Evolutionary conservation across 2,329 filamentous ascomycete species (phyloP).

Genomic region (Penicillium frequentans): DNA sequence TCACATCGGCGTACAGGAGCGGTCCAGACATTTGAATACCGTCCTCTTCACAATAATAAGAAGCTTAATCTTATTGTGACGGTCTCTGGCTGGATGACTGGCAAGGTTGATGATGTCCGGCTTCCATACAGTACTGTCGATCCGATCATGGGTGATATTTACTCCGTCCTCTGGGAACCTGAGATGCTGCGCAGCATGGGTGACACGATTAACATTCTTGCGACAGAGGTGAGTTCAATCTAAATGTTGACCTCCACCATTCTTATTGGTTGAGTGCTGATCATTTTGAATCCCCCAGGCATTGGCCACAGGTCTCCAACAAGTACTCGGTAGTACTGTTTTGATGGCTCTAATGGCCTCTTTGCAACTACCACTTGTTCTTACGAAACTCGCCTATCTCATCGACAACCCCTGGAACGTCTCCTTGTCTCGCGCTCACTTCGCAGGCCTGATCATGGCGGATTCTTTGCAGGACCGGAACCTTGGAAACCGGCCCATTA

Average conservation of each 20-base stretch:
- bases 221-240: conserved; percentile 72
- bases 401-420: conserved; percentile 99
- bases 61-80: conserved; percentile 93
- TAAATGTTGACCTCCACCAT: no score
- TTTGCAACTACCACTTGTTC: conserved; percentile 83
- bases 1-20: conserved; percentile 85
- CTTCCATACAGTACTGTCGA: conserved; percentile 95
- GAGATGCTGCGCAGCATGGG: conserved; percentile 98
- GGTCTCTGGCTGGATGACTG: conserved; percentile 96
- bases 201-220: conserved; percentile 96
- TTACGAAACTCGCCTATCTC: conserved; percentile 91
- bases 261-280: conserved; percentile 23
- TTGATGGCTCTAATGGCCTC: conserved; percentile 88
- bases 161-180: conserved; percentile 95
- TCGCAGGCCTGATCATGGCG: conserved; percentile 86
- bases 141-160: conserved; percentile 96
- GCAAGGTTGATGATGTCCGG: conserved; percentile 94
- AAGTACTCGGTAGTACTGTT: conserved; percentile 88
- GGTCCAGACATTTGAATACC: conserved; percentile 95
- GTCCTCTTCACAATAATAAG: conserved; percentile 97
- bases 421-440: conserved; percentile 85
- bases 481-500: conserved; percentile 85
- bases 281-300: conserved; percentile 56
- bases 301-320: conserved; percentile 92
- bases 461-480: conserved; percentile 92